These are phyloP conservation scores for Choanephora cucurbitarum DNA, from an alignment of 371 early-diverging fungal species.

Conservation along the genomic window DNA sequence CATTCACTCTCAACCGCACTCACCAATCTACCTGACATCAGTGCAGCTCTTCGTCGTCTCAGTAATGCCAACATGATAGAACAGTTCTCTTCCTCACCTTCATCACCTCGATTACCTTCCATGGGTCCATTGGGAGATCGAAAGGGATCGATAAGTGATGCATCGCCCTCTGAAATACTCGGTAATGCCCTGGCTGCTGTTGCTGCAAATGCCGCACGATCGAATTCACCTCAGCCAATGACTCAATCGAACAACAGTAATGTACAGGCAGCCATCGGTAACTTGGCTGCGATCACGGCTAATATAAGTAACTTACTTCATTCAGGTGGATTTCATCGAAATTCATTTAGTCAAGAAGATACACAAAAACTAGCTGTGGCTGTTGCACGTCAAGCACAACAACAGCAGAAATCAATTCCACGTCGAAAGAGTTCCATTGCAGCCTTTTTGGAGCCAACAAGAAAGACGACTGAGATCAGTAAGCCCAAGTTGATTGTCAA, in stretches of 20 bases:
- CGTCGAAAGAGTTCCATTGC: slow-evolving; percentile 24
- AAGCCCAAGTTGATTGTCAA: slow-evolving; percentile 50
- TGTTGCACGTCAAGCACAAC: slow-evolving; percentile 12
- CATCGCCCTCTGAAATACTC: slow-evolving; percentile 28
- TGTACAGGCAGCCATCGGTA: slow-evolving; percentile 27
- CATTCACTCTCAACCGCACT: neutral
- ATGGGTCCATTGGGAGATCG: slow-evolving; percentile 8
- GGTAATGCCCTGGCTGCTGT: slow-evolving; percentile 46
- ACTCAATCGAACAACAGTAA: slow-evolving; percentile 17
- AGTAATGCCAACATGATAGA: slow-evolving; percentile 24
- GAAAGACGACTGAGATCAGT: slow-evolving; percentile 7
- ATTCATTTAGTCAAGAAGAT: slow-evolving; percentile 27
- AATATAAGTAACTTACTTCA: slow-evolving; percentile 35
- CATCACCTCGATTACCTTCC: slow-evolving; percentile 13
- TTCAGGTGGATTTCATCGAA: slow-evolving; percentile 25
- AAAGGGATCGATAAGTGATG: slow-evolving; percentile 15
- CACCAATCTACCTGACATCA: slow-evolving; percentile 29
- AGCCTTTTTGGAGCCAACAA: slow-evolving; percentile 17
- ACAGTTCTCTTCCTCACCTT: slow-evolving; percentile 12
- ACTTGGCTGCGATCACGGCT: slow-evolving; percentile 38
- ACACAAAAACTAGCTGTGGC: slow-evolving; percentile 31
- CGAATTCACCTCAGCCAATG: slow-evolving; percentile 12
- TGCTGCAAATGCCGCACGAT: slow-evolving; percentile 28
- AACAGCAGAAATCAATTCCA: slow-evolving; percentile 3
- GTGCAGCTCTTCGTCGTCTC: slow-evolving; percentile 31